Conservation (phyloP, 2,329 filamentous ascomycete genomes). For the Keithomyces neogunnii region DNA sequence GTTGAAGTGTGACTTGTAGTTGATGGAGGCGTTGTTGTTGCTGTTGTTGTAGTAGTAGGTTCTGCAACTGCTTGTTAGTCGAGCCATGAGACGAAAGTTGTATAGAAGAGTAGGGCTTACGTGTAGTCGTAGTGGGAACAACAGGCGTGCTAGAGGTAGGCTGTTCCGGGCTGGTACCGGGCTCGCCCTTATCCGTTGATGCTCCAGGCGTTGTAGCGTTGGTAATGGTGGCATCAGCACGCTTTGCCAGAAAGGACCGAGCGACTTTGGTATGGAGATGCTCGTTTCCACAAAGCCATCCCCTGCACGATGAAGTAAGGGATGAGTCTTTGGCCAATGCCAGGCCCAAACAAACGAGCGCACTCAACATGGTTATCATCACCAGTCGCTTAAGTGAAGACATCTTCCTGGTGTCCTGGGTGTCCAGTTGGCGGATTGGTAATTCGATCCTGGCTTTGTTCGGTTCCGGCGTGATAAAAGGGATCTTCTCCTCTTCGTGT, state of each 20-base stretch:
- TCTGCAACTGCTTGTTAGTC: neutral
- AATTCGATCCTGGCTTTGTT: neutral
- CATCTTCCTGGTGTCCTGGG: constrained; percentile 8
- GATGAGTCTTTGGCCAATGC: constrained; percentile 5
- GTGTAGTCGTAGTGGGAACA: neutral
- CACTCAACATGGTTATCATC: constrained; percentile 14
- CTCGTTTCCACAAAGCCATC: constrained; percentile 1
- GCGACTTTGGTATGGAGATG: neutral
- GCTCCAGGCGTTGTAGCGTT: constrained; percentile 2
- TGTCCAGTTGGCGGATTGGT: neutral
- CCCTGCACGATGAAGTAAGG: neutral
- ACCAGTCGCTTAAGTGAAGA: constrained; percentile 9
- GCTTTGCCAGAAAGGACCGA: constrained; percentile 4
- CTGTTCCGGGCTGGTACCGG: neutral
- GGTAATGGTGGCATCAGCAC: constrained; percentile 1
- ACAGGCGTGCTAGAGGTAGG: neutral
- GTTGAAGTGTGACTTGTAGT: neutral
- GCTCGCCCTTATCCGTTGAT: neutral
- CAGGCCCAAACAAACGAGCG: constrained; percentile 18
- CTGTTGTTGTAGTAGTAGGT: neutral
- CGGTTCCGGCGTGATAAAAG: constrained; percentile 4
- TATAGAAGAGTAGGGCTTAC: neutral
- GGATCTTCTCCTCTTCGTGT: constrained; percentile 14
- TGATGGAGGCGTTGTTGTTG: neutral
- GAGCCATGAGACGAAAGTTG: neutral